Base-by-base conservation (phyloP, 371 early-diverging fungal genomes). In the Lichtheimia hyalospora region DNA sequence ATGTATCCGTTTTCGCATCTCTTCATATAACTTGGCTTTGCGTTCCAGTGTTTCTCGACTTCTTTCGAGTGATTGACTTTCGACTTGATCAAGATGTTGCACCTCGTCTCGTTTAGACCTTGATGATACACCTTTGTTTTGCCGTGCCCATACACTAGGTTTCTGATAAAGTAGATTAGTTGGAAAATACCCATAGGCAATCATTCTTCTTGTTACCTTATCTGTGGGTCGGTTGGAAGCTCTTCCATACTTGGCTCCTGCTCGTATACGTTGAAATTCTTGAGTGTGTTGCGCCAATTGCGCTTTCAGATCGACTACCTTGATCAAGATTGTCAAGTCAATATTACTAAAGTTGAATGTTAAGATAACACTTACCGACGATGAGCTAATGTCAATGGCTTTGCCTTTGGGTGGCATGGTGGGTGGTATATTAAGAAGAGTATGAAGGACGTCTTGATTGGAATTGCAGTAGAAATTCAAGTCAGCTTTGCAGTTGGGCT, bases 1-100 rank as follows among this genome's bases (percentile, higher is more conserved):
- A 52, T 54, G 57, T 66, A 62, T 49, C 64, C 74, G 67, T 65
- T 73, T 60, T 61, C 71, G 55, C 76, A 77, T 68, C 43, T 65
- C 69, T 51, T 88, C 88, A 56, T 91, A 91, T 25, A 87, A 62
- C 56, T 73, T 74, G 14, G 89, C 83, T 55, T 91, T 91, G 3
- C 85, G 78, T 61, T 88, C 83, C 50, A 91, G 63, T 1, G 88
- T 85, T 18, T 79, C 79, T 69, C 77, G 77, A 41, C 85, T 78
- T 20, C 73, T 64, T 12, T 69, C 73, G 13, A 84, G 50, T 1
- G 74, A 62, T 24, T 68, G 65, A 14, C 41, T 61, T 18, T 75
- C 67, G 5, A 75, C 75, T 14, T 69, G 66, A 48, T 75, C 74
- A 4, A 77, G 20, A 52, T 49, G 58, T 21, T 43, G 64, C 51